A percentile compares a stretch with the other conserved stretches of the same genome.
These are phyloP conservation scores for Gyromitra esculenta DNA, from an alignment of 2,329 filamentous ascomycete species.

Conservation along the genomic window DNA sequence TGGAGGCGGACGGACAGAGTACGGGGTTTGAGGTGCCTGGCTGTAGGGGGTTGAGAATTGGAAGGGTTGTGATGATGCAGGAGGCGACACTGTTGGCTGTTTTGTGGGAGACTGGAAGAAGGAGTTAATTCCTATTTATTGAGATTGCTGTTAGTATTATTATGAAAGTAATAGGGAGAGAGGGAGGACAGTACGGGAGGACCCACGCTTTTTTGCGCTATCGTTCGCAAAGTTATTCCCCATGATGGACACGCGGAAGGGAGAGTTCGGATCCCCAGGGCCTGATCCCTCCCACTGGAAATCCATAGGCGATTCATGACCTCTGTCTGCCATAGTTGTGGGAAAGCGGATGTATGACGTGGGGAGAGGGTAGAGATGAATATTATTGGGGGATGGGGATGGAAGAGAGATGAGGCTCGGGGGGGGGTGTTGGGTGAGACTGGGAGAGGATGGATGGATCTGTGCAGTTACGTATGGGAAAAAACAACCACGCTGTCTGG, in stretches of 20 bases:
- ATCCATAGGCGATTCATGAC: conserved; percentile 66
- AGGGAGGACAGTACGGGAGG: neutral
- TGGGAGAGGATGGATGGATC: neutral
- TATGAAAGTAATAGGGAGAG: neutral
- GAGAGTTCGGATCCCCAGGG: conserved; percentile 63
- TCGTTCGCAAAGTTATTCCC: conserved; percentile 24
- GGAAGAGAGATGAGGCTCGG: conserved; percentile 2
- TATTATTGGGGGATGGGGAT: conserved; percentile 14
- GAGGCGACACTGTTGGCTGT: conserved; percentile 62
- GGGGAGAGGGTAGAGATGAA: neutral
- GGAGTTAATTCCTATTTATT: conserved; percentile 20
- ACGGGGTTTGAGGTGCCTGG: conserved; percentile 54
- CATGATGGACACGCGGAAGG: conserved; percentile 59
- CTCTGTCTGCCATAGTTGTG: conserved; percentile 57
- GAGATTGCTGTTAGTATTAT: conserved; percentile 10
- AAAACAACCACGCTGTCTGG: neutral
- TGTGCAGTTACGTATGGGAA: neutral
- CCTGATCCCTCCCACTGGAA: conserved; percentile 66
- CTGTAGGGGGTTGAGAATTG: conserved; percentile 62
- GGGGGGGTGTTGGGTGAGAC: neutral
- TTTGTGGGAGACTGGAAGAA: conserved; percentile 61
- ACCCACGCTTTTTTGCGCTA: conserved; percentile 38
- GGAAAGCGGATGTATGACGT: conserved; percentile 9
- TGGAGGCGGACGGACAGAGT: conserved; percentile 34
- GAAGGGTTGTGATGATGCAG: conserved; percentile 65